Evolutionary conservation across 2,329 filamentous ascomycete species (phyloP).

Genomic region (Blastomyces parvus): DNA sequence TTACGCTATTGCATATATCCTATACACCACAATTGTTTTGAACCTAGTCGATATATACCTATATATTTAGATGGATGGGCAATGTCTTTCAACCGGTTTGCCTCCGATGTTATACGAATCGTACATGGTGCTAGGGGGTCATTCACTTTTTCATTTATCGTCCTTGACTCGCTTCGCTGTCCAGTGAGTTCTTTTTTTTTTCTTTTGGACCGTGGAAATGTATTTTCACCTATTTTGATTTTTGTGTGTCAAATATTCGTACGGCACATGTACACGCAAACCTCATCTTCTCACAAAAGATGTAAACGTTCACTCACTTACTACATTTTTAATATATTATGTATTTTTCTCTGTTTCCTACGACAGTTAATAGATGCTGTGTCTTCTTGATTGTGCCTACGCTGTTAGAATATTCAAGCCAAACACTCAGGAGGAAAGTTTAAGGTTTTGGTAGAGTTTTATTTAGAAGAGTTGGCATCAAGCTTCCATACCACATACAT

Average conservation of each 20-base stretch:
- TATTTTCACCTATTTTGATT: not conserved
- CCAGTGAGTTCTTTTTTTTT: not conserved
- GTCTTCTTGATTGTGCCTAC: not conserved
- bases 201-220: not conserved
- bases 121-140: not conserved
- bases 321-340: not conserved
- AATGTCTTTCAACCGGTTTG: not conserved
- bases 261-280: not conserved
- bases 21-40: not conserved
- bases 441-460: not conserved
- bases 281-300: not conserved
- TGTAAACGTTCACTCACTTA: not conserved
- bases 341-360: not conserved
- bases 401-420: not conserved
- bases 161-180: not conserved
- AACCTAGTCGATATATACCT: not conserved
- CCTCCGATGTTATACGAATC: not conserved
- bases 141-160: not conserved
- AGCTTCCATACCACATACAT: not conserved
- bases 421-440: not conserved
- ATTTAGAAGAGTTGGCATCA: not conserved
- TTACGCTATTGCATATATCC: not conserved
- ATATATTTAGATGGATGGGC: not conserved
- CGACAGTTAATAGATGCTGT: not conserved
- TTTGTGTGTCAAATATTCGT: not conserved